These are phyloP conservation scores for Hypomontagnella submonticulosa DNA, from an alignment of 495 filamentous ascomycete species.

Conservation along the genomic window DNA sequence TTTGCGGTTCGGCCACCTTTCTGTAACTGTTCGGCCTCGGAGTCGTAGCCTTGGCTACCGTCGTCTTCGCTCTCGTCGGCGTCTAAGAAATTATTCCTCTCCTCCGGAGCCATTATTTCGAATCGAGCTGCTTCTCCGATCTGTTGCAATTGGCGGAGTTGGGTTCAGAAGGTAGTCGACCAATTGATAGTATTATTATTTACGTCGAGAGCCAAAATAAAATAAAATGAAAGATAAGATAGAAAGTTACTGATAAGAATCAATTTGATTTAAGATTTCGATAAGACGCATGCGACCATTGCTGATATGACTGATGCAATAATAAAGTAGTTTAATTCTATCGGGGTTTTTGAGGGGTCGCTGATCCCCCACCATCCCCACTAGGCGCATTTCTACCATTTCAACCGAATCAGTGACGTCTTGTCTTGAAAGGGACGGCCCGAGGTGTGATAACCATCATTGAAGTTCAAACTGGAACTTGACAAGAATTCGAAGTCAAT, in stretches of 20 bases:
- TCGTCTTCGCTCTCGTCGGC: slow-evolving; percentile 74
- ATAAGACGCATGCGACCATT: neutral
- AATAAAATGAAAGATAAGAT: slow-evolving; percentile 33
- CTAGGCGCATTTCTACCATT: too few relatives aligned
- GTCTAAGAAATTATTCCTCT: slow-evolving; percentile 81
- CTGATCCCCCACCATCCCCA: slow-evolving; percentile 29
- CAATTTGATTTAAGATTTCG: neutral
- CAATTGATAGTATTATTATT: slow-evolving; percentile 5
- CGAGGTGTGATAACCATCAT: slow-evolving; percentile 5
- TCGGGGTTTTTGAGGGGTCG: slow-evolving; percentile 38
- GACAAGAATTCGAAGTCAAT: neutral
- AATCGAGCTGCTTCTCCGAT: neutral
- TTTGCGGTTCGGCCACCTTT: slow-evolving; percentile 74
- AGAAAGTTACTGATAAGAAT: neutral
- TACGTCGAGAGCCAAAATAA: neutral
- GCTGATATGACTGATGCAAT: neutral
- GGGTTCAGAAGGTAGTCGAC: neutral
- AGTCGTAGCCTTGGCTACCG: slow-evolving; percentile 71
- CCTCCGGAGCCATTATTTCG: slow-evolving; percentile 70
- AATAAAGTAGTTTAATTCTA: too few relatives aligned
- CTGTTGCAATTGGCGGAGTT: too few relatives aligned
- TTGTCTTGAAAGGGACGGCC: neutral
- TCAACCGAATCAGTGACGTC: slow-evolving; percentile 38
- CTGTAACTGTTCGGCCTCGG: slow-evolving; percentile 71
- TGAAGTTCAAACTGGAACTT: slow-evolving; percentile 8